Percentiles rank a stretch among this genome's conserved stretches.
These are phyloP conservation scores for Exophiala sp. DNA, from an alignment of 2,329 filamentous ascomycete genomes.

Conservation along the genomic window DNA sequence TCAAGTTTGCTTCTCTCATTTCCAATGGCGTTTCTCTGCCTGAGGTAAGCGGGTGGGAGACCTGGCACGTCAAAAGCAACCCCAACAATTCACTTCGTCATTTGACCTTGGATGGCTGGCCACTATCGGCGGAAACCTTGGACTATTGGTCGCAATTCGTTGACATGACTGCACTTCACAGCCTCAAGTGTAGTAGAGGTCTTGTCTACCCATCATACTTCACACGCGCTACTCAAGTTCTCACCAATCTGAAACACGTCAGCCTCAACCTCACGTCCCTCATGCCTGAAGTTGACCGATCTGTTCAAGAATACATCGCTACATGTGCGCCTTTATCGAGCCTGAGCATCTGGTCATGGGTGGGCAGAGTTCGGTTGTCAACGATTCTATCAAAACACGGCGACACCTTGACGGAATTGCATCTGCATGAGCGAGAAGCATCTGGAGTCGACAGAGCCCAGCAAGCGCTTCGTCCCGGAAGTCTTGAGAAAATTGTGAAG, in stretches of 20 bases:
- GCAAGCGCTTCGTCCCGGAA: slow-evolving; percentile 7
- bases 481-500: slow-evolving; percentile 12
- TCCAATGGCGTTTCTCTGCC: neutral
- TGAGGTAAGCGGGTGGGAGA: neutral
- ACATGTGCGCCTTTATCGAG: slow-evolving; percentile 15
- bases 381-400: slow-evolving; percentile 21
- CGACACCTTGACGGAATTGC: slow-evolving; percentile 11
- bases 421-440: slow-evolving; percentile 23
- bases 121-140: slow-evolving; percentile 8
- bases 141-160: slow-evolving; percentile 18
- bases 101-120: slow-evolving; percentile 21
- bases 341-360: slow-evolving; percentile 27
- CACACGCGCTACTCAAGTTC: slow-evolving; percentile 5
- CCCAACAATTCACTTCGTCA: slow-evolving; percentile 15
- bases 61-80: neutral
- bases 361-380: slow-evolving; percentile 9
- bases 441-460: too few species aligned
- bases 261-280: slow-evolving; percentile 17
- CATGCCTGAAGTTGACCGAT: neutral
- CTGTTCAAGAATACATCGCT: slow-evolving; percentile 16
- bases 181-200: slow-evolving; percentile 21
- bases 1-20: slow-evolving; percentile 15
- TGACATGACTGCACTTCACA: slow-evolving; percentile 11
- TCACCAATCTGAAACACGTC: slow-evolving; percentile 19
- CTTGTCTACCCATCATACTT: slow-evolving; percentile 15